A percentile compares a stretch with the other conserved stretches of the same genome.
These are phyloP conservation scores for Aspergillus awamori DNA, from an alignment of 2,329 filamentous ascomycete species.

Conservation along the genomic window DNA sequence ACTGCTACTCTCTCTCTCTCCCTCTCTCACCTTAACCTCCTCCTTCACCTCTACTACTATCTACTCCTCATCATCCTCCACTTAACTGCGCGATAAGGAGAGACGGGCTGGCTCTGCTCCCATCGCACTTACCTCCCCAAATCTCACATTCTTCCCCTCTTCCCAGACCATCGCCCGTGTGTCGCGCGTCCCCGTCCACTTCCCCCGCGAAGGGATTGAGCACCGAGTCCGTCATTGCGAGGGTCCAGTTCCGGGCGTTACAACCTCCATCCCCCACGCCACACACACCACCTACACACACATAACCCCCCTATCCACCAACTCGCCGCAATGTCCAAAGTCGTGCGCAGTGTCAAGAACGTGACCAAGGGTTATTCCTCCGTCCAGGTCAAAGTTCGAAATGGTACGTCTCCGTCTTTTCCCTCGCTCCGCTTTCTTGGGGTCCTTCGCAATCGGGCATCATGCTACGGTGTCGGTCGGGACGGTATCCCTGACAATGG, in stretches of 20 bases:
- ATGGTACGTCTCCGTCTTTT: slow-evolving; percentile 65
- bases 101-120: slow-evolving; percentile 16
- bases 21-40: not conserved
- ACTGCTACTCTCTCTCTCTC: not conserved
- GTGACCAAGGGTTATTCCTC: slow-evolving; percentile 98
- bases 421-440: not conserved
- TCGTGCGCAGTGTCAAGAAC: slow-evolving; percentile 97
- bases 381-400: slow-evolving; percentile 96
- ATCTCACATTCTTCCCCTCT: not conserved
- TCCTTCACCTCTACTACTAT: slow-evolving; percentile 4
- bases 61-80: not conserved
- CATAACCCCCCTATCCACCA: not conserved
- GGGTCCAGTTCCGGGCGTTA: not conserved
- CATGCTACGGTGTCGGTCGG: not conserved
- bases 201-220: slow-evolving; percentile 1
- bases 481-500: not conserved
- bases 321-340: slow-evolving; percentile 76
- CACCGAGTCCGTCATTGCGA: slow-evolving; percentile 1
- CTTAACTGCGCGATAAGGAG: slow-evolving; percentile 18
- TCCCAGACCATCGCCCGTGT: not conserved
- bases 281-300: not conserved
- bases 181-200: not conserved
- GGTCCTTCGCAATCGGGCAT: not conserved
- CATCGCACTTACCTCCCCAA: slow-evolving; percentile 6
- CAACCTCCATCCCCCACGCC: slow-evolving; percentile 2